Base-by-base conservation (phyloP, 2,329 filamentous ascomycete species). In the Cladosporium sp. region DNA sequence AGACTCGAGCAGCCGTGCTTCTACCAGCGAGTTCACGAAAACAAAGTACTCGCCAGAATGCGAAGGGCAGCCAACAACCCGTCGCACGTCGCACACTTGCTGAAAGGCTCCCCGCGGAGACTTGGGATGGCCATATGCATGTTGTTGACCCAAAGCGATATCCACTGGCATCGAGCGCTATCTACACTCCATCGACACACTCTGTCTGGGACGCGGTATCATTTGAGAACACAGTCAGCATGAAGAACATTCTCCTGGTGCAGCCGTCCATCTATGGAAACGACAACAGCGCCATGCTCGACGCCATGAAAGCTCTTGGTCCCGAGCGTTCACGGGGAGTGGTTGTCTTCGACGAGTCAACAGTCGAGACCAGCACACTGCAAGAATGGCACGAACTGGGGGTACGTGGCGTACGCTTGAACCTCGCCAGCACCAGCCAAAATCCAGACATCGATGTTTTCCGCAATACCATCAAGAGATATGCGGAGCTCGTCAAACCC, bases 121-220 rank as follows among this genome's bases (percentile, higher is more conserved):
- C 50, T 5, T 63, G 61, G 61, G 61, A 63, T 33, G 61, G 61
- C 8, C 86, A 89, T 73, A 88, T 89, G 84, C 87, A 89, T 72
- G 81, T 89, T 37, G 79, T 88, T 58, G 84, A 87, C 62, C 85
- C 84, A 0, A 71, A 76, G 23, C 67, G 57, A 5, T 88, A 84
- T 71, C 81, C 84, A 1, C 73, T 87, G 10, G 76, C 79, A 29
- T 26, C 21, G 52, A 52, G 59, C 11, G 65, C 65, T n/a, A 37
- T 40, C 8, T 66, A 66, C 29, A 55, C 35, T 2, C 65, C 65
- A n/a, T 53, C 49, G 10, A 50, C 46, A 5, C 65, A 66, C 35
- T 62, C 65, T 3, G 46, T 57, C 21, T 66, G 65, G 65, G 58
- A 62, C n/a, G 60, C 58, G 11, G 65, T 66, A 2, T 40, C 60